Conservation (phyloP, 257 asterid species). For the Solanum peruvianum region DNA sequence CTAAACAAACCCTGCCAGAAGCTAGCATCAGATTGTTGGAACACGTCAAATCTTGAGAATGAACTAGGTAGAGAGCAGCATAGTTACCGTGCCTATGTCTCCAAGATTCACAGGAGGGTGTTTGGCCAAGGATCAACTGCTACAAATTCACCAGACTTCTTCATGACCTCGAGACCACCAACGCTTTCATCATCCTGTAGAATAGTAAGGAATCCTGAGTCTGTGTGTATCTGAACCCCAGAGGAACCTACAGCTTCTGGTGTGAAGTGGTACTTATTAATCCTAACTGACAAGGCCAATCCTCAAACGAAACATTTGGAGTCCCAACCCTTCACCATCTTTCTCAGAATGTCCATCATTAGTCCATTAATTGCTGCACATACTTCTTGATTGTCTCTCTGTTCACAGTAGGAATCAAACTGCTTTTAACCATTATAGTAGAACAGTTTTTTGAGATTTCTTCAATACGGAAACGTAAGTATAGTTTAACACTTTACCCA, state of each 20-base stretch:
- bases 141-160: constrained; percentile 35
- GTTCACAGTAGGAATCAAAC: not conserved
- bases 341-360: constrained; percentile 23
- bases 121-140: constrained; percentile 51
- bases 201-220: constrained; percentile 55
- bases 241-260: constrained; percentile 30
- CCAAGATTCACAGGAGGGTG: constrained; percentile 55
- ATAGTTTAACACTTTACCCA: not conserved
- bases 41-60: not conserved
- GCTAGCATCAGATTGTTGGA: not conserved
- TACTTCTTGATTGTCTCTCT: constrained; percentile 41
- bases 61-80: not conserved
- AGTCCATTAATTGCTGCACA: constrained; percentile 39
- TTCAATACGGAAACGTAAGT: not conserved
- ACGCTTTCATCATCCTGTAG: constrained; percentile 57
- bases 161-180: constrained; percentile 63
- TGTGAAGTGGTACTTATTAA: constrained; percentile 49
- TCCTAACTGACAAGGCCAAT: constrained; percentile 58
- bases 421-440: not conserved
- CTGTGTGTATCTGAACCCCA: constrained; percentile 63
- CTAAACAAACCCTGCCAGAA: not conserved
- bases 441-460: not conserved
- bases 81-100: constrained; percentile 41
- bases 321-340: constrained; percentile 38
- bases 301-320: constrained; percentile 22